phyloP scores from a whole-genome alignment of 1,284 basidiomycete species.

The Albatrellus sp. region DNA sequence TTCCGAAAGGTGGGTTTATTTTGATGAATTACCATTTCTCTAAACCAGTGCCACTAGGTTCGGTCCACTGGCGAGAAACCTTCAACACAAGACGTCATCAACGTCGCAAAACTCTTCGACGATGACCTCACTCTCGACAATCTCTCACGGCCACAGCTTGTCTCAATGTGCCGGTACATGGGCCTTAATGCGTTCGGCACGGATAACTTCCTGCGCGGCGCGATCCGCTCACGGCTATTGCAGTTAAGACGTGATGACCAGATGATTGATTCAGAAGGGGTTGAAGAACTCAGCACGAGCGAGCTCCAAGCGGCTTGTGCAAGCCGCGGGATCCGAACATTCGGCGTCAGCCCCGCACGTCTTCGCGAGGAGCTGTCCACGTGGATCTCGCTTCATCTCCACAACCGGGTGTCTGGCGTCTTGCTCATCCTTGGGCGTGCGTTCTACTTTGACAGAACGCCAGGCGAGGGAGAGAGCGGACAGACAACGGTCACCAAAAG shows the following conservation, averaged over 20 bases:
- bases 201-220: conserved; percentile 94
- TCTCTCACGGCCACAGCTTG: conserved; percentile 90
- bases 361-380: conserved; percentile 83
- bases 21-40: background rate
- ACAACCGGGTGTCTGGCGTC: conserved; percentile 84
- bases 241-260: conserved; percentile 89
- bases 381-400: conserved; percentile 91
- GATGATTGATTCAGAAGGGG: conserved; percentile 81
- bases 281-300: conserved; percentile 79
- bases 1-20: conserved; percentile 72
- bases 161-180: conserved; percentile 97
- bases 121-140: conserved; percentile 98
- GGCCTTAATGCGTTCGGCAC: conserved; percentile 97
- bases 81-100: conserved; percentile 80
- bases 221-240: conserved; percentile 78
- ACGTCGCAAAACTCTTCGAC: conserved; percentile 93
- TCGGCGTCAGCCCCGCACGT: conserved; percentile 71
- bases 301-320: conserved; percentile 93
- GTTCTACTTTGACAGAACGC: conserved; percentile 83
- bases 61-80: conserved; percentile 92
- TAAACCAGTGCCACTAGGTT: conserved; percentile 25
- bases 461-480: conserved; percentile 64
- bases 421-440: conserved; percentile 87
- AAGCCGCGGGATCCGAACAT: conserved; percentile 86
- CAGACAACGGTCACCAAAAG: conserved; percentile 66